These are phyloP conservation scores for Coniosporium tulheliwenetii DNA, from an alignment of 2,329 filamentous ascomycete species.

Conservation along the genomic window DNA sequence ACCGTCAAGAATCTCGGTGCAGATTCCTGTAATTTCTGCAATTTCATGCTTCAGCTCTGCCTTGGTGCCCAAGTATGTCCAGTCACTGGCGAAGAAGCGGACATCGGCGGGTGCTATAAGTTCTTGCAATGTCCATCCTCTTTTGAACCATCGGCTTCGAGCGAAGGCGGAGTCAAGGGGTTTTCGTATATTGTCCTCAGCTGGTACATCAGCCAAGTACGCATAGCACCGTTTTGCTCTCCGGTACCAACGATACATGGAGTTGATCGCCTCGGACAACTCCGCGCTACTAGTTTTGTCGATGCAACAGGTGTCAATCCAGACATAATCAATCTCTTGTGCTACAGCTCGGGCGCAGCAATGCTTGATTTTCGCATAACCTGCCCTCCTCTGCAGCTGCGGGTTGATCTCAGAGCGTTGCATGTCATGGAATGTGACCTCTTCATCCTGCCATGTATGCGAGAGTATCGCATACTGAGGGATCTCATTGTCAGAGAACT, in stretches of 20 bases:
- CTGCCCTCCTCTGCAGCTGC: no score
- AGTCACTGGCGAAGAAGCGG: conserved; percentile 5
- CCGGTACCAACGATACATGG: no score
- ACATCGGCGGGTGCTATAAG: conserved; percentile 4
- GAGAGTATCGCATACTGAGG: conserved; percentile 18
- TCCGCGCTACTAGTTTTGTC: no score
- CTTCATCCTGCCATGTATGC: conserved; percentile 15
- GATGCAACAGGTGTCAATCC: no score
- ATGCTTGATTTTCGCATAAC: no score
- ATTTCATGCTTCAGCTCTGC: no score
- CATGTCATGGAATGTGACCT: conserved; percentile 14
- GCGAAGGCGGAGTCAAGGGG: not conserved
- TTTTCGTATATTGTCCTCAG: not conserved
- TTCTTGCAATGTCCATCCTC: conserved; percentile 9
- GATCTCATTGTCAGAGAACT: conserved; percentile 3
- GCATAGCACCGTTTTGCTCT: conserved; percentile 6
- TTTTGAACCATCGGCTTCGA: conserved; percentile 5
- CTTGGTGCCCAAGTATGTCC: conserved; percentile 8
- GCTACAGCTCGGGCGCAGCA: no score
- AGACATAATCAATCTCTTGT: no score
- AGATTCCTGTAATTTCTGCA: conserved; percentile 15
- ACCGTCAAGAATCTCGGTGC: conserved; percentile 7
- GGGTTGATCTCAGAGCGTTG: no score
- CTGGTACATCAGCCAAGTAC: conserved; percentile 5
- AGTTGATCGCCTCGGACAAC: no score